Base-by-base conservation (phyloP, 139 green algal species). In the Deuterostichococcus epilithicus region DNA sequence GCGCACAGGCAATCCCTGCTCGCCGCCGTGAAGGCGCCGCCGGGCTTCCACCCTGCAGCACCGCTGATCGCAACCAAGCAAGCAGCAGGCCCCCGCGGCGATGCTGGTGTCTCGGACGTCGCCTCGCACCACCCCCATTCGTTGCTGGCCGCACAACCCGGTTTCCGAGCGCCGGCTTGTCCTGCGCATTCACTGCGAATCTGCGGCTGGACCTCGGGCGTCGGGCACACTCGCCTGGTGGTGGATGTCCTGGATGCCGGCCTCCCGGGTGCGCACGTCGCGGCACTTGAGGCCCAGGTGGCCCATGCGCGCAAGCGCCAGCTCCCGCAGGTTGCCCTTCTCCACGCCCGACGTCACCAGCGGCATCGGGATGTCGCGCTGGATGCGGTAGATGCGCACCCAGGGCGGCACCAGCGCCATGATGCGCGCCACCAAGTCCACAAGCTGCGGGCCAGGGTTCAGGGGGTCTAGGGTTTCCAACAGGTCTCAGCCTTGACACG, bases 301-400 rank as follows among this genome's bases (percentile, higher is more conserved):
- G 0, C 79, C 85, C 91, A 97, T 97, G 45, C 95, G 88, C 0
- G 93, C 93, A 67, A 98, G 85, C 5, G 94, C 93, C 73, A 99
- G 92, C 89, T 99, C 94, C 0, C 96, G 81, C 80, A 99, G 83
- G 86, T 99, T 99, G 79, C 95, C 92, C 83, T 97, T 96, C 84
- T 98, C 94, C 58, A 98, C 94, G 1, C 95, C 94, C 1, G 76
- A 89, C 13, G 90, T 97, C 10, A 99, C 96, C 25, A 99, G 85
- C 0, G 95, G 96, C 96, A 99, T 98, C 72, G 96, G 96, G 80
- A 99, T 99, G 88, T 99, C 96, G 8, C 94, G 85, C 88, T 93
- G 90, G 74, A 98, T 95, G 82, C 95, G 90, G 82, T 99, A 98
- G 44, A 98, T 83, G 10, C 95, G 80, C 39, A 94, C 79, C 95